Base-by-base conservation (phyloP, 2,329 filamentous ascomycete species). In the Tolypocladium amazonense region DNA sequence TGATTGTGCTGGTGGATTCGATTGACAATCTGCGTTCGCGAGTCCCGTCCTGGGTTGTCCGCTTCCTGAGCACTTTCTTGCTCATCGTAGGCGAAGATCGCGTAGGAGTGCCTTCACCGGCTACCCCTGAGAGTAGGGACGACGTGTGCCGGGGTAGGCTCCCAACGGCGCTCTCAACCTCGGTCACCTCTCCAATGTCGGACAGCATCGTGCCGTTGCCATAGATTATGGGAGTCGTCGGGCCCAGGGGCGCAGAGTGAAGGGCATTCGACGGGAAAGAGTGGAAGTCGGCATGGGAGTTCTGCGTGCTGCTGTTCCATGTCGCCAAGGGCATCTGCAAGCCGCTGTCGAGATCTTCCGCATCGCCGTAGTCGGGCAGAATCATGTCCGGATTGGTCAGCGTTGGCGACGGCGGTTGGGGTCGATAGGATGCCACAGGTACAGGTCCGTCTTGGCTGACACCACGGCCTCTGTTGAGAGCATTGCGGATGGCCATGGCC, bases 331-430 rank as follows among this genome's bases (percentile, higher is more conserved):
- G 75, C 67, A 81, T 78, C 62, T 80, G 79, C 60, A 81, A 76
- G 69, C 75, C 73, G 68, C 77, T 69, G 71, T 83, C 75, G 69
- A 80, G 76, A 70, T 80, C 77, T 69, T 81, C 74, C 71, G 82
- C 70, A 71, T 80, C 81, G 64, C 85, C 83, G 69, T 87, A 86
- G 70, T 88, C 86, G 62, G 92, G 92, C 58, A 97, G 78, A 68
- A 97, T 96, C 90, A 96, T 92, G 72, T 96, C 92, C 58, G 92
- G 91, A 73, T 96, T 95, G 59, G 91, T 95, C 68, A 97, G 78
- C 2, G 92, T 96, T 55, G 92, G 92, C 61, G 90, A 95, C 15
- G 85, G 85, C 64, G 88, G 86, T 60, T 79, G 74, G 53, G 79
- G 70, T 23, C 77, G 73, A 65, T 81, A 79, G 41, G 73, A 70